Evolutionary conservation across 176 grass and related monocot genomes (phyloP), one percentile per base, ranked within the genome.

Genomic region (Saccharum spontaneum): DNA sequence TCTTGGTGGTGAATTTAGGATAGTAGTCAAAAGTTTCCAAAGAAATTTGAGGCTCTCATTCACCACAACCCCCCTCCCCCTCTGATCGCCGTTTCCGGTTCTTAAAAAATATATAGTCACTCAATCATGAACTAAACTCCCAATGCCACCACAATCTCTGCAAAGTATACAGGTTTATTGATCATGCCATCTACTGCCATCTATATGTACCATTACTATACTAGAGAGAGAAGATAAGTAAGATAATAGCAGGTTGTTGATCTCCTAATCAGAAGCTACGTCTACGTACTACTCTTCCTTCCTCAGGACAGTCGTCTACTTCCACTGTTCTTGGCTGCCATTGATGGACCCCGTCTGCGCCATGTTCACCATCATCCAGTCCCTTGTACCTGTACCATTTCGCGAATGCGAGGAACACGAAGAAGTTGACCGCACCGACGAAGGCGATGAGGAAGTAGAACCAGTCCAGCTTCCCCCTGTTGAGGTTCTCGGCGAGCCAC

Each of bases 321-420:
- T 8, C 31, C 71, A 68, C 61, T 55, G 62, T 64, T 34, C 26
- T 64, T 34, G 54, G 6, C 39, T 62, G 69, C 52, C 69, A 82
- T 40, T 16, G 37, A 83, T 10, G 26, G 3, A 75, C 10, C 60
- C 16, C 40, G 33, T 64, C 10, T 18, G 5, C 62, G 48, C 26
- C 44, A 13, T 55, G 40, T 3, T 57, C 82, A 22, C 65, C 49
- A 30, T 90, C 23, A 20, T 55, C 82, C 5, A 67, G 16, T 22
- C 48, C 90, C 55, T 88, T 97, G 64, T 97, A 97, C 44, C 75
- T 90, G 45, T 93, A 97, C 94, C 94, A 97, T 10, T 86, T 88
- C 0, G 94, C 91, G 20, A 84, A 89, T 0, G 44, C 87, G 43
- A 90, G 30, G 34, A 97, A 97, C n/a, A 83, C 70, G 3, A 90